Conservation (phyloP, 2,329 filamentous ascomycete species). For the Cladosporium sp. region DNA sequence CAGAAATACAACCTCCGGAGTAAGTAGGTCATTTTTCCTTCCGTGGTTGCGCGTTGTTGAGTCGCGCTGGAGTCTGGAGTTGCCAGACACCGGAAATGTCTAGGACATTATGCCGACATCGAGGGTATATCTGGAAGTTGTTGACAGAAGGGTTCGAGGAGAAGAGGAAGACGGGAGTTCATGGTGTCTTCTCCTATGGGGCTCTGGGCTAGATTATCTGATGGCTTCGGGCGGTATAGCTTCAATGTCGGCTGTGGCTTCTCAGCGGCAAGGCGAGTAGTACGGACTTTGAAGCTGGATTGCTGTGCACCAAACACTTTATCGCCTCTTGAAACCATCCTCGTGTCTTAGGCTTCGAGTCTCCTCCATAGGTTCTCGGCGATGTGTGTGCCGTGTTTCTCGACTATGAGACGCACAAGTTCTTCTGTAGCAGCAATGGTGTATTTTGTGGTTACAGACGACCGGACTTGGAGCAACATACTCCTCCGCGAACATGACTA, state of each 20-base stretch:
- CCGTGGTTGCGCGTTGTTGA: too few species aligned
- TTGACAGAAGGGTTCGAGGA: neutral
- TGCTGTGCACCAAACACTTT: neutral
- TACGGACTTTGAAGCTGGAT: neutral
- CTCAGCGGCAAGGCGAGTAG: accelerated
- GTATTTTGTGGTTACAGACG: neutral
- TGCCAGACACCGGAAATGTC: too few species aligned
- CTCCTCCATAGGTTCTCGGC: neutral
- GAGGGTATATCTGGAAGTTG: neutral
- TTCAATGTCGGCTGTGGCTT: neutral
- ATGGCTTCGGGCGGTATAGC: neutral
- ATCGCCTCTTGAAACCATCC: neutral
- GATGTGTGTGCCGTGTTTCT: neutral
- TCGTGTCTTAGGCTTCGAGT: neutral
- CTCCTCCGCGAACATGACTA: neutral
- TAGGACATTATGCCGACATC: neutral
- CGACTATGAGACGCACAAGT: neutral
- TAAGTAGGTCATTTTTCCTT: too few species aligned
- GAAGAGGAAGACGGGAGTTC: neutral
- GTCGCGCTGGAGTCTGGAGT: neutral
- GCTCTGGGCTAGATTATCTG: neutral
- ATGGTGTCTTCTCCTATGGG: neutral
- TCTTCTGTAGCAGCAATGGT: neutral
- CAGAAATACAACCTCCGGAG: too few species aligned
- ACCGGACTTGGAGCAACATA: neutral